These are phyloP conservation scores for Pochonia chlamydosporia DNA, from an alignment of 2,329 filamentous ascomycete genomes.

Conservation along the genomic window DNA sequence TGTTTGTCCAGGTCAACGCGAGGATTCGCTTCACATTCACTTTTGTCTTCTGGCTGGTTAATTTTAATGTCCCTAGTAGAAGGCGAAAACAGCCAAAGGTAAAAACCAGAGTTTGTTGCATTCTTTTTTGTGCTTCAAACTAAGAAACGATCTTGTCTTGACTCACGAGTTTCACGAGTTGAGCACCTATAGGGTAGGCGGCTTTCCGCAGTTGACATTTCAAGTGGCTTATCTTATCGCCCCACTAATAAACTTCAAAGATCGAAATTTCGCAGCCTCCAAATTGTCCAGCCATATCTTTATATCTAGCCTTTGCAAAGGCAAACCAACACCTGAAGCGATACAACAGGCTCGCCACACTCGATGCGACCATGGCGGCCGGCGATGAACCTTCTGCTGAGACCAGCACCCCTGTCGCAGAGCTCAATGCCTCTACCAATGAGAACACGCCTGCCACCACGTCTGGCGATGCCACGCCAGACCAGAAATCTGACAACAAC, in stretches of 20 bases:
- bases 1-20: too few species aligned
- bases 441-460: slow-evolving; percentile 1
- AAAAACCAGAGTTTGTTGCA: too few species aligned
- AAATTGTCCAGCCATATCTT: slow-evolving; percentile 5
- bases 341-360: slow-evolving; percentile 3
- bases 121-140: too few species aligned
- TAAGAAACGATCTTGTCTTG: too few species aligned
- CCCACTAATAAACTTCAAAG: not conserved
- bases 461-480: not conserved
- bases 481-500: slow-evolving; percentile 9
- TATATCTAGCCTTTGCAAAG: slow-evolving; percentile 6
- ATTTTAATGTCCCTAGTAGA: too few species aligned
- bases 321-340: not conserved
- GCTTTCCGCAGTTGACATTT: not conserved
- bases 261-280: slow-evolving; percentile 4
- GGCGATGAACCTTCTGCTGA: slow-evolving; percentile 22
- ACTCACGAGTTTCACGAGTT: too few species aligned
- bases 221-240: slow-evolving; percentile 5
- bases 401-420: slow-evolving; percentile 13
- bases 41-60: too few species aligned
- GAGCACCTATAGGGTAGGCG: too few species aligned
- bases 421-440: slow-evolving; percentile 10
- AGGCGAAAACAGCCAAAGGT: too few species aligned
- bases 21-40: too few species aligned
- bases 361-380: slow-evolving; percentile 28